Evolutionary conservation across 2,329 filamentous ascomycete species (phyloP).

Genomic region (Claviceps spartinae): DNA sequence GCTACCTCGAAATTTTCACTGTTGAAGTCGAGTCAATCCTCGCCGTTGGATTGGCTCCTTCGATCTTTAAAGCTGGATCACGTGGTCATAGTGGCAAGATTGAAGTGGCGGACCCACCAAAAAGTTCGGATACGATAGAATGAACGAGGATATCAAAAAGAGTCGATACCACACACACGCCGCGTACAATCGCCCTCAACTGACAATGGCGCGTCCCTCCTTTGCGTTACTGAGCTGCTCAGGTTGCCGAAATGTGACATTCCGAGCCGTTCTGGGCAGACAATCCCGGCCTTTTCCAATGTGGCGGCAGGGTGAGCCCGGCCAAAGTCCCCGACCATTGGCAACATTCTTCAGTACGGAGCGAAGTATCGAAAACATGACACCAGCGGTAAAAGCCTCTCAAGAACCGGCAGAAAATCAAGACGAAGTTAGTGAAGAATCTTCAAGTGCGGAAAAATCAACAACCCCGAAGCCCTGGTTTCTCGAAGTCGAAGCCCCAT

Average conservation of each 20-base stretch:
- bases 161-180: not conserved
- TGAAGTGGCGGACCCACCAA: not conserved
- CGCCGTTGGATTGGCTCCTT: slow-evolving; percentile 3
- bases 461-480: slow-evolving; percentile 58
- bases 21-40: not conserved
- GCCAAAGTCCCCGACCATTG: slow-evolving; percentile 9
- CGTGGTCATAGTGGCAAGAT: slow-evolving; percentile 2
- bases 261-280: slow-evolving; percentile 16
- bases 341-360: slow-evolving; percentile 13
- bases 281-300: slow-evolving; percentile 12
- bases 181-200: not conserved
- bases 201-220: slow-evolving; percentile 19
- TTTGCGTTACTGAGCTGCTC: slow-evolving; percentile 17
- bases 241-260: slow-evolving; percentile 17
- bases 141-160: not conserved
- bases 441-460: not conserved
- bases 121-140: not conserved
- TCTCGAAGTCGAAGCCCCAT: slow-evolving; percentile 55
- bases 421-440: slow-evolving; percentile 15
- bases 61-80: slow-evolving; percentile 2
- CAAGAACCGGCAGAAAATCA: slow-evolving; percentile 7
- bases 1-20: slow-evolving; percentile 16
- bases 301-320: slow-evolving; percentile 11
- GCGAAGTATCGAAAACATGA: slow-evolving; percentile 6
- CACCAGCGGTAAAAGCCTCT: slow-evolving; percentile 9